Evolutionary conservation across 1,139 yeast genomes (phyloP), one percentile per base, ranked within the genome.

Genomic region (Hyphopichia pseudoburtonii): DNA sequence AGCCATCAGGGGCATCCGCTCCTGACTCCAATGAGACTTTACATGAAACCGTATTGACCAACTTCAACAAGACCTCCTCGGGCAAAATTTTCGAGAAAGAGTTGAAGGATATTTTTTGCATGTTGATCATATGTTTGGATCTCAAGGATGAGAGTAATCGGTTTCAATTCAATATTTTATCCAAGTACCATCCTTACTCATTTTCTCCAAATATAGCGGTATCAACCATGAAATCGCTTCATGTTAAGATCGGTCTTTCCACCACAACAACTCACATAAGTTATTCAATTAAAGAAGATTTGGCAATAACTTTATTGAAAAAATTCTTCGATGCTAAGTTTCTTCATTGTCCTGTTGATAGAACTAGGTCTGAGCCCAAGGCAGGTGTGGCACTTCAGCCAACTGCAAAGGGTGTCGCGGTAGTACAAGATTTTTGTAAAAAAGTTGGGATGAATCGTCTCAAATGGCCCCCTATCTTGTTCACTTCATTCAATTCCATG

Each of bases 391-490:
- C 65, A 3, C 54, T 89, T 25, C 97, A 90, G 51, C 95, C 96
- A 4, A 88, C 97, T 0, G 92, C 97, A 0, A 92, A 92, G 53
- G 98, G 97, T 1, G 78, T 88, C 4, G 81, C 89, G 0, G 56
- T 88, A 0, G 60, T 90, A 2, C 78, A 76, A 35, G 66, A 72
- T 10, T 88, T 82, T 54, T 80, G 84, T 44, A 64, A 66, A 36
- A 72, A 66, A 30, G 62, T 75, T 36, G 95, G 92, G 0, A 58
- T 83, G 40, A 66, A 62, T 31, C 56, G 58, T 11, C 45, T 56
- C 0, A 39, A 45, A 0, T 42, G 59, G 29, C 83, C 83, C 0
- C 49, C 57, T 1, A 71, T 87, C 10, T 50, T 59, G 3, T 74
- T 87, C 0, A 47, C 47, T 2, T 55, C 56, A 17, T 73, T 80